phyloP scores from a whole-genome alignment of 2,329 filamentous ascomycete genomes.

The Pyrenophora tritici-repentis region DNA sequence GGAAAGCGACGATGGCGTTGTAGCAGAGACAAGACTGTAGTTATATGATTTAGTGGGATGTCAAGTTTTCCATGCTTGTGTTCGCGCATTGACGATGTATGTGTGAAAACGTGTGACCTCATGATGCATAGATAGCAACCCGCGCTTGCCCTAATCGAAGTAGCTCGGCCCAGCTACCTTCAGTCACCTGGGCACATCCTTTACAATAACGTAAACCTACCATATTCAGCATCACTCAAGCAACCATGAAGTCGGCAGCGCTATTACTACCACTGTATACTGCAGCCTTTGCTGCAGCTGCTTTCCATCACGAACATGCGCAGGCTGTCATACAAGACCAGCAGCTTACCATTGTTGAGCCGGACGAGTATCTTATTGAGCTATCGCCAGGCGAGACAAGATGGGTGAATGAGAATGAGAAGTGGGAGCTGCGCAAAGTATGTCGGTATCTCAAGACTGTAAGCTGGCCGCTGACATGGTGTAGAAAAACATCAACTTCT shows the following conservation, averaged over 20 bases:
- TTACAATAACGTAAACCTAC: neutral
- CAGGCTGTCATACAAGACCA: slow-evolving; percentile 39
- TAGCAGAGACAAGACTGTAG: too few relatives aligned
- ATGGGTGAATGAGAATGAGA: slow-evolving; percentile 93
- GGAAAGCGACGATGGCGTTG: too few relatives aligned
- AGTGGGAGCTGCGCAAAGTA: slow-evolving; percentile 88
- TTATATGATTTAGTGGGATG: too few relatives aligned
- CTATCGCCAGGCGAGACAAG: slow-evolving; percentile 78
- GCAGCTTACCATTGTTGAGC: slow-evolving; percentile 34
- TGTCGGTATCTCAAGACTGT: slow-evolving; percentile 31
- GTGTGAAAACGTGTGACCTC: slow-evolving; percentile 14
- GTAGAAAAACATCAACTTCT: slow-evolving; percentile 84
- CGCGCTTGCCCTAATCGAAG: slow-evolving; percentile 6
- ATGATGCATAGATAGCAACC: slow-evolving; percentile 10
- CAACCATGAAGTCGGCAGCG: slow-evolving; percentile 43
- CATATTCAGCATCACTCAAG: slow-evolving; percentile 2
- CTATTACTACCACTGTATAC: slow-evolving; percentile 41
- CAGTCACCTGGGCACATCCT: slow-evolving; percentile 15
- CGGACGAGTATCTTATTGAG: slow-evolving; percentile 68
- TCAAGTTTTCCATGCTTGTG: too few relatives aligned
- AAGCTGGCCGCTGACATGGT: slow-evolving; percentile 24
- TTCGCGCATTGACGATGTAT: too few relatives aligned
- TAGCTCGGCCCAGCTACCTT: slow-evolving; percentile 12
- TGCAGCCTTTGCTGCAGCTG: slow-evolving; percentile 35
- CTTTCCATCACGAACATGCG: slow-evolving; percentile 30